Base-by-base conservation (phyloP, 139 green algal genomes). In the Picochlorum sp. region DNA sequence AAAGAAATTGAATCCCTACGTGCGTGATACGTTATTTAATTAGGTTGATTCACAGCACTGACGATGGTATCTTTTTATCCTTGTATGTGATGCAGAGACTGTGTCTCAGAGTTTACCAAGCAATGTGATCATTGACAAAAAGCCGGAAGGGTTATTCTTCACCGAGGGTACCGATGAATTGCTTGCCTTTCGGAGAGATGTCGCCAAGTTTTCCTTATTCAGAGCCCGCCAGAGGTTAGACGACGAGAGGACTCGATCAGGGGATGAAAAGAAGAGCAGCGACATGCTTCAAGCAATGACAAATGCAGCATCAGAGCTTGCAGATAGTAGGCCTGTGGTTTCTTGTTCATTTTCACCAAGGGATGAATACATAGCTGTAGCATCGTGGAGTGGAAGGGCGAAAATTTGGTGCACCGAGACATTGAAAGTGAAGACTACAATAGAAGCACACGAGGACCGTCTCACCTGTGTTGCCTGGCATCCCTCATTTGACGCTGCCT, bases 381-480 rank as follows among this genome's bases (percentile, higher is more conserved):
- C 68, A 44, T 69, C 80, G 4, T 97, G 88, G 92, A 85, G 79
- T 38, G 89, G 89, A 49, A 59, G 58, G 1, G 49, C 89, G 26
- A 84, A 83, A 34, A 20, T 96, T 18, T 97, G 90, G 90, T 58
- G 49, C 2, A 68, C 78, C 6, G 69, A 73, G 15, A 68, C 56
- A 15, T 72, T 69, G 58, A 34, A 74, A 21, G 76, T 80, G 66
- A 44, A 61, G 49, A 62, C 69, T 0, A 81, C 68, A 10, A 79
- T 90, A 18, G 61, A 77, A 15, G 83, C 82, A 20, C 83, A 92
- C 62, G 50, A 79, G 20, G 86, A 96, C 49, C 80, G 92, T 4
- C 71, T 92, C 34, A 97, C 90, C 3, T 85, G 81, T 44, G 60
- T 96, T 7, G 85, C 80, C 1, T 95, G 91, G 84, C 87, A 97